Evolutionary conservation across 371 early-diverging fungal genomes (phyloP).

Genomic region (Apophysomyces ossiformis): DNA sequence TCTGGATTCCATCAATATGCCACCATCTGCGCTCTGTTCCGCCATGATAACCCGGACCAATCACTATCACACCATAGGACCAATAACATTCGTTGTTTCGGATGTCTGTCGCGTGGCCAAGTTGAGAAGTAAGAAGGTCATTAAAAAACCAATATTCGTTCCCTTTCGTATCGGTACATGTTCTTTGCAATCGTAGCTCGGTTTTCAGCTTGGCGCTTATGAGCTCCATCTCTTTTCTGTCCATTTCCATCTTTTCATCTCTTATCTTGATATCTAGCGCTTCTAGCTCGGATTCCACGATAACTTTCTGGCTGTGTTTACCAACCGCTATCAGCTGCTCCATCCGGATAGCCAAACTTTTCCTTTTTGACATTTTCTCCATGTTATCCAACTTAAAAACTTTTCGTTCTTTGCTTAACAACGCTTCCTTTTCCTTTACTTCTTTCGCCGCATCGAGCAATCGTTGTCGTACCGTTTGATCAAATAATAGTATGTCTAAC

Average conservation of each 20-base stretch:
- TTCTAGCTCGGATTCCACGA: constrained; percentile 24
- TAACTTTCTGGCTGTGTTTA: constrained; percentile 18
- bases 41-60: constrained; percentile 37
- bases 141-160: constrained; percentile 51
- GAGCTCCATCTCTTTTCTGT: constrained; percentile 12
- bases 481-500: constrained; percentile 29
- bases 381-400: constrained; percentile 22
- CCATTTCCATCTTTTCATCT: constrained; percentile 24
- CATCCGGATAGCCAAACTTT: constrained; percentile 18
- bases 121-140: constrained; percentile 29
- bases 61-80: constrained; percentile 41
- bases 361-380: constrained; percentile 18
- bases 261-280: constrained; percentile 26
- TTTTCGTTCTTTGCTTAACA: constrained; percentile 23
- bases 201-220: constrained; percentile 6
- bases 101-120: constrained; percentile 17
- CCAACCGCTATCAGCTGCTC: constrained; percentile 20
- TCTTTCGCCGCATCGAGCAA: constrained; percentile 18
- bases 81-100: constrained; percentile 41
- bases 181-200: constrained; percentile 25
- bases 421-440: constrained; percentile 15
- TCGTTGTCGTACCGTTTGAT: constrained; percentile 20
- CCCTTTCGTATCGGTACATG: constrained; percentile 29
- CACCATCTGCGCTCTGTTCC: constrained; percentile 29
- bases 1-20: constrained; percentile 31